phyloP scores from a whole-genome alignment of 306 rosid genomes.

The Corylus avellana region DNA sequence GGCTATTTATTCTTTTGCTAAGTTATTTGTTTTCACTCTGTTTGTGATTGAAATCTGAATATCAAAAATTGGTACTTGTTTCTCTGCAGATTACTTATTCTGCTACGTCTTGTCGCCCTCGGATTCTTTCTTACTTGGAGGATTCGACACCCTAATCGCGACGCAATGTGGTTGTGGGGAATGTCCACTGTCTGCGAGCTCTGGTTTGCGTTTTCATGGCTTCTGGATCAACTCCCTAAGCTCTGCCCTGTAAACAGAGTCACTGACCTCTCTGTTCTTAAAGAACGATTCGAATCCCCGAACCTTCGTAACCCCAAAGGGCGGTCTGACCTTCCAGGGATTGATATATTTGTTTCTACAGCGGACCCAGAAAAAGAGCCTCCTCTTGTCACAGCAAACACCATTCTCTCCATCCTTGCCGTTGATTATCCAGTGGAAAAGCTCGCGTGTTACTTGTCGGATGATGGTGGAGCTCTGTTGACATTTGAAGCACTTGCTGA shows the following conservation, averaged over 20 bases:
- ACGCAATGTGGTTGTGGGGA: conserved; percentile 90
- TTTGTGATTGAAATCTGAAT: neutral
- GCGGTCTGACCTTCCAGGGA: conserved; percentile 77
- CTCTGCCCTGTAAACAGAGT: conserved; percentile 81
- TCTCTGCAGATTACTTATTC: conserved; percentile 59
- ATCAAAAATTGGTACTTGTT: neutral
- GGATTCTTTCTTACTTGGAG: conserved; percentile 83
- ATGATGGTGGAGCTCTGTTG: conserved; percentile 82
- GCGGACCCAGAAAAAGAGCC: conserved; percentile 93
- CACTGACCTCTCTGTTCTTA: conserved; percentile 72
- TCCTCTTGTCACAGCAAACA: conserved; percentile 83
- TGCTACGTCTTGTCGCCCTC: conserved; percentile 64
- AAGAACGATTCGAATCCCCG: conserved; percentile 70
- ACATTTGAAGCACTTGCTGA: conserved; percentile 89
- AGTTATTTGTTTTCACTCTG: neutral
- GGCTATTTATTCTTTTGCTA: neutral
- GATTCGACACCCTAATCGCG: conserved; percentile 71
- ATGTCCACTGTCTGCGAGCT: conserved; percentile 77
- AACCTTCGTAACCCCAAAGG: conserved; percentile 83
- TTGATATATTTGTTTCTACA: conserved; percentile 85
- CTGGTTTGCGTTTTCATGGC: conserved; percentile 89
- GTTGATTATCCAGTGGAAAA: conserved; percentile 84
- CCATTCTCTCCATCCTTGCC: conserved; percentile 82
- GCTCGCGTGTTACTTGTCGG: conserved; percentile 81
- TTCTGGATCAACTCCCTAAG: conserved; percentile 85